Conservation (phyloP, 805 yeast genomes). For the Suhomyces pyralidae region DNA sequence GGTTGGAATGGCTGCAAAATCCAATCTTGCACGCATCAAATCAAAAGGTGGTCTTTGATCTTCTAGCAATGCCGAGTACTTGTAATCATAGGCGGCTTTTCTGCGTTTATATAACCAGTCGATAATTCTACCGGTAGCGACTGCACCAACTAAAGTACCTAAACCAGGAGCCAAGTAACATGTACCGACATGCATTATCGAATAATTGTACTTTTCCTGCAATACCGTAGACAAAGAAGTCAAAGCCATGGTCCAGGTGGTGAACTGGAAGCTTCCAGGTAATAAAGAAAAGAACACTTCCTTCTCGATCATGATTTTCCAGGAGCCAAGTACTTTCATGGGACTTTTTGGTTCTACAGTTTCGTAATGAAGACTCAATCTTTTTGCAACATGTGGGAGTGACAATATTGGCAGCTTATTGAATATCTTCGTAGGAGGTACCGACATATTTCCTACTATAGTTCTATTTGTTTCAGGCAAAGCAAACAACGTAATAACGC, state of each 20-base stretch:
- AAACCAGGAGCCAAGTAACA: constrained; percentile 75
- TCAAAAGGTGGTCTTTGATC: constrained; percentile 41
- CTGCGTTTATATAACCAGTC: constrained; percentile 47
- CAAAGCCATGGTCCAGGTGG: constrained; percentile 67
- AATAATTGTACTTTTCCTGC: constrained; percentile 46
- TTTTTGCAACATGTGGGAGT: background rate
- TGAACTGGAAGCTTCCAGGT: constrained; percentile 61
- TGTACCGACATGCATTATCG: constrained; percentile 59
- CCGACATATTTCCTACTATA: constrained; percentile 73
- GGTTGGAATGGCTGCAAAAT: constrained; percentile 41
- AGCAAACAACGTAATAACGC: constrained; percentile 24
- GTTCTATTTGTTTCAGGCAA: constrained; percentile 77
- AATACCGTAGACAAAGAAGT: constrained; percentile 62
- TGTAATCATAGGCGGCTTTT: constrained; percentile 17
- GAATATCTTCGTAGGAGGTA: constrained; percentile 43
- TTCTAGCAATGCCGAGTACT: constrained; percentile 22
- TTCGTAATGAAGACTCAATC: background rate
- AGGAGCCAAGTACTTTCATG: constrained; percentile 24
- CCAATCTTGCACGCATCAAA: constrained; percentile 53
- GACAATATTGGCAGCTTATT: constrained; percentile 46
- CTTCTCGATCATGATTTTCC: constrained; percentile 39
- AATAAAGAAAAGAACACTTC: constrained; percentile 49
- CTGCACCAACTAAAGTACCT: constrained; percentile 60
- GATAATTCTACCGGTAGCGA: constrained; percentile 54
- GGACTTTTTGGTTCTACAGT: background rate